Percentiles rank a stretch among this genome's conserved stretches.
Conservation (phyloP, 306 rosid genomes). For the Corylus avellana region DNA sequence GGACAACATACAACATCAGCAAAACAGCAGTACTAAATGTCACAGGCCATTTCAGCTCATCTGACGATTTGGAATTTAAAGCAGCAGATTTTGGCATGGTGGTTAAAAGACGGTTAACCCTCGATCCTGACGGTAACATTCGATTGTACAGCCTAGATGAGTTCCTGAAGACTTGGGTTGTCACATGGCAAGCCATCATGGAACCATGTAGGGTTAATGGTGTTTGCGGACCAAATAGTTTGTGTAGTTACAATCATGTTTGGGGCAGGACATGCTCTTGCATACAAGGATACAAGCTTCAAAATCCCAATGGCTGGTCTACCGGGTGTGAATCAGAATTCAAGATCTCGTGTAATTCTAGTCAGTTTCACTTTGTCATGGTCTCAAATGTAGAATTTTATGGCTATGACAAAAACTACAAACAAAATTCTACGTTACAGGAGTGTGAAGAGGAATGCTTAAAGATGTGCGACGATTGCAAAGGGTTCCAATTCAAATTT, state of each 20-base stretch:
- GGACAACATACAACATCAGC: background rate
- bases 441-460: conserved; percentile 25
- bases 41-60: background rate
- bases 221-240: conserved; percentile 22
- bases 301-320: conserved; percentile 20
- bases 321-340: conserved; percentile 27
- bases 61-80: background rate
- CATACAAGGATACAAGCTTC: conserved; percentile 14
- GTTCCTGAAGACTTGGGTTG: background rate
- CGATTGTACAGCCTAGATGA: background rate
- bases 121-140: background rate
- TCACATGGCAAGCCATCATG: conserved; percentile 1
- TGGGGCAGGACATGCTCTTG: conserved; percentile 25
- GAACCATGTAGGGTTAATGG: background rate
- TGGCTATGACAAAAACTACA: conserved; percentile 25
- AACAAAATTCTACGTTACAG: conserved; percentile 3
- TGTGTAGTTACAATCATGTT: conserved; percentile 9
- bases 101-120: background rate
- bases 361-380: conserved; percentile 3
- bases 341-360: conserved; percentile 7
- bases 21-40: background rate
- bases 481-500: conserved; percentile 23
- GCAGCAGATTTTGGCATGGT: background rate
- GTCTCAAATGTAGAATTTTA: conserved; percentile 11
- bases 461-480: conserved; percentile 11